Conservation (phyloP, 2,329 filamentous ascomycete genomes). For the Exutisphaerella laricina region DNA sequence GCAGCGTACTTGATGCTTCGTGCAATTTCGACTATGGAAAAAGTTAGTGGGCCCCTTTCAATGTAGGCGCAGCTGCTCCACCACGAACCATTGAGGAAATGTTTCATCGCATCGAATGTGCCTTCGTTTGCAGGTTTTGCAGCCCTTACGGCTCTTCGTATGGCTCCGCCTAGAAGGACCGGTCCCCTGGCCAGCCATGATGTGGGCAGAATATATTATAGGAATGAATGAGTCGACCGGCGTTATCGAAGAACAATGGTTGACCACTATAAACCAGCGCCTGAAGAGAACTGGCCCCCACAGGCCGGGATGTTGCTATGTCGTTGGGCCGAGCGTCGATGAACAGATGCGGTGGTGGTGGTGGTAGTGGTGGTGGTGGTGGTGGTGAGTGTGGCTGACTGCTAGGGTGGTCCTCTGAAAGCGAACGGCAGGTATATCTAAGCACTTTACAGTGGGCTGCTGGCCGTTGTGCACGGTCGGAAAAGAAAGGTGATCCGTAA, state of each 20-base stretch:
- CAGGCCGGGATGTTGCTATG: too few relatives aligned
- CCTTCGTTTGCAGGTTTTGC: constrained; percentile 94
- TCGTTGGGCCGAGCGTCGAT: too few relatives aligned
- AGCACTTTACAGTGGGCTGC: background rate
- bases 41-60: constrained; percentile 1
- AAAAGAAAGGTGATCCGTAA: constrained; percentile 6
- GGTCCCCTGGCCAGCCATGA: constrained; percentile 89
- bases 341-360: too few relatives aligned
- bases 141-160: constrained; percentile 98
- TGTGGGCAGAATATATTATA: background rate
- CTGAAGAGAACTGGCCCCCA: too few relatives aligned
- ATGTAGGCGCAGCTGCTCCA: background rate
- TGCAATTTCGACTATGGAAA: constrained; percentile 77
- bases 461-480: background rate
- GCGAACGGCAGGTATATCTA: constrained; percentile 8
- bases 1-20: constrained; percentile 97
- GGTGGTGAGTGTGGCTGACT: constrained; percentile 1
- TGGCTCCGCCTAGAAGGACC: constrained; percentile 88
- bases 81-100: constrained; percentile 88
- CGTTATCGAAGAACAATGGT: too few relatives aligned
- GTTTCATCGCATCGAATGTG: constrained; percentile 98
- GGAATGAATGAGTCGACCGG: too few relatives aligned
- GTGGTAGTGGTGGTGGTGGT: too few relatives aligned
- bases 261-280: too few relatives aligned
- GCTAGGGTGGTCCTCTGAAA: background rate